Conservation (phyloP, 352 stramenopile species). For the Bremia lactucae region DNA sequence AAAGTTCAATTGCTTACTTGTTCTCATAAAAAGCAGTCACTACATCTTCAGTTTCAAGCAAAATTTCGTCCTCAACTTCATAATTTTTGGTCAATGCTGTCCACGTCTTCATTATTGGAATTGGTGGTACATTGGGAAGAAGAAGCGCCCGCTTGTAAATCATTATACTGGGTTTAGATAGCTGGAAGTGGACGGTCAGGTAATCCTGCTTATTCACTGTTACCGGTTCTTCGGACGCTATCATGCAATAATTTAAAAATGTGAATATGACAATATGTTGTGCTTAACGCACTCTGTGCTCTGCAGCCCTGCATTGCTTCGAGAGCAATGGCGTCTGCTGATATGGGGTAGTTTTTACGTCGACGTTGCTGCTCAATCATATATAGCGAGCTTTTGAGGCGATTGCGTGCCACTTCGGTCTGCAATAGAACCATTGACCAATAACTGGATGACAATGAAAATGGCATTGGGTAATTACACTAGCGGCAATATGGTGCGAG, state of each 20-base stretch:
- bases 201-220: conserved; percentile 13
- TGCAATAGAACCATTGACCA: conserved; percentile 7
- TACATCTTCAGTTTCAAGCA: conserved; percentile 76
- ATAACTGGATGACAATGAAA: no score
- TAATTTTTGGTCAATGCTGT: conserved; percentile 77
- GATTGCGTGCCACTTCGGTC: conserved; percentile 53
- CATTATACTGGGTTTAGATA: conserved; percentile 19
- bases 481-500: conserved; percentile 42
- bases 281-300: conserved; percentile 36
- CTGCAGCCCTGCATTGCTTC: conserved; percentile 33
- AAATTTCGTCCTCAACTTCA: conserved; percentile 76
- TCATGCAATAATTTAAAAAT: not conserved
- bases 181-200: conserved; percentile 14
- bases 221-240: conserved; percentile 37
- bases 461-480: conserved; percentile 33
- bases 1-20: conserved; percentile 28
- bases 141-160: conserved; percentile 28
- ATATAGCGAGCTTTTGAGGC: conserved; percentile 30
- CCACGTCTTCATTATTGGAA: conserved; percentile 64
- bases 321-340: conserved; percentile 14
- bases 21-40: conserved; percentile 79
- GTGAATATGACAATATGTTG: conserved; percentile 1
- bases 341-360: conserved; percentile 22
- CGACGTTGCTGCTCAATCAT: conserved; percentile 11
- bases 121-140: conserved; percentile 37